phyloP scores from a whole-genome alignment of 1,139 yeast species.

The Geotrichum carabidarum region DNA sequence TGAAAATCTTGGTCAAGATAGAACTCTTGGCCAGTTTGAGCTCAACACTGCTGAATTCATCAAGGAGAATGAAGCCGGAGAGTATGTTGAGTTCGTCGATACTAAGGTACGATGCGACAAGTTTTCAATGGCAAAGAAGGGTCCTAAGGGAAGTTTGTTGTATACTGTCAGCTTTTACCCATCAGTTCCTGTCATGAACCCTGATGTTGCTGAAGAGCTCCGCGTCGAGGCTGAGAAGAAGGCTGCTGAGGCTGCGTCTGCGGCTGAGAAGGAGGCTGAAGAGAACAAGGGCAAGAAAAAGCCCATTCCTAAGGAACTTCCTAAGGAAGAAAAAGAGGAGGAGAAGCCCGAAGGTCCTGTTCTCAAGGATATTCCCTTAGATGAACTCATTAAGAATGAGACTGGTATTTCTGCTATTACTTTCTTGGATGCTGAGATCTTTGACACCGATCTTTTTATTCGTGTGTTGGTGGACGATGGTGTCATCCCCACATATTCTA shows the following conservation, averaged over 20 bases:
- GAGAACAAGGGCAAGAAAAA: slow-evolving; percentile 30
- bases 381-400: slow-evolving; percentile 55
- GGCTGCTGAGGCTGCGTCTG: slow-evolving; percentile 32
- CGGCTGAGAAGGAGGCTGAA: slow-evolving; percentile 25
- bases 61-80: slow-evolving; percentile 59
- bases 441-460: slow-evolving; percentile 51
- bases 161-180: slow-evolving; percentile 82
- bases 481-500: slow-evolving; percentile 56
- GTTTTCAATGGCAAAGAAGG: slow-evolving; percentile 55
- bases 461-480: slow-evolving; percentile 73
- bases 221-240: slow-evolving; percentile 33
- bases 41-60: slow-evolving; percentile 63
- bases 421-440: slow-evolving; percentile 52
- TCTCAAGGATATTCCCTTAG: slow-evolving; percentile 57
- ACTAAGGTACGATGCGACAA: slow-evolving; percentile 54
- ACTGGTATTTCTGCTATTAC: slow-evolving; percentile 75
- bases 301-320: slow-evolving; percentile 15
- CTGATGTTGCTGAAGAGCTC: slow-evolving; percentile 56
- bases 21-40: slow-evolving; percentile 79
- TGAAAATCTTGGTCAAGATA: slow-evolving; percentile 68
- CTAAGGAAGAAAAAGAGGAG: slow-evolving; percentile 18
- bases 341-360: slow-evolving; percentile 33
- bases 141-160: slow-evolving; percentile 73
- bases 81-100: slow-evolving; percentile 58
- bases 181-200: slow-evolving; percentile 65